Conservation (phyloP, 495 filamentous ascomycete species). For the Pseudomonodictys pantanalensis region DNA sequence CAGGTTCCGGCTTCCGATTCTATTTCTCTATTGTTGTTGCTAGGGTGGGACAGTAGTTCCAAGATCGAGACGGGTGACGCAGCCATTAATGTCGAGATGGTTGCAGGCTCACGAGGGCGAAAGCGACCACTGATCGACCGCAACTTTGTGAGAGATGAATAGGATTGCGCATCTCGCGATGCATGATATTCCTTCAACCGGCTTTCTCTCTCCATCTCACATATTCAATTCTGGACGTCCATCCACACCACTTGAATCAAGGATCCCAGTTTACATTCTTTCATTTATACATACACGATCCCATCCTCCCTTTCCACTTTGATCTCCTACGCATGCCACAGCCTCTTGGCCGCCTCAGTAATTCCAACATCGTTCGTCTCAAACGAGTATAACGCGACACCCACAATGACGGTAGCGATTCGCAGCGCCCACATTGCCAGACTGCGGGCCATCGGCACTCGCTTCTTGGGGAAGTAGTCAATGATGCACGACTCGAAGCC, state of each 20-base stretch:
- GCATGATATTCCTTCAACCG: too few relatives aligned
- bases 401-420: conserved; percentile 72
- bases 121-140: too few relatives aligned
- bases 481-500: conserved; percentile 86
- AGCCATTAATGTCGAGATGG: too few relatives aligned
- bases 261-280: not conserved
- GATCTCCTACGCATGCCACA: conserved; percentile 66
- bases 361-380: conserved; percentile 99
- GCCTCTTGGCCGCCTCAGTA: conserved; percentile 78
- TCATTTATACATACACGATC: not conserved
- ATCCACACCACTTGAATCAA: not conserved
- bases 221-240: too few relatives aligned
- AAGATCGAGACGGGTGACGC: too few relatives aligned
- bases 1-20: too few relatives aligned
- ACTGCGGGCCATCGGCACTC: conserved; percentile 64
- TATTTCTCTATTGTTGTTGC: too few relatives aligned
- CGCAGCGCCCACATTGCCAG: conserved; percentile 73
- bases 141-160: too few relatives aligned
- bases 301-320: not conserved
- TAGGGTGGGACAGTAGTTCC: too few relatives aligned
- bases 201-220: too few relatives aligned
- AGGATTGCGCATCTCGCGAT: too few relatives aligned
- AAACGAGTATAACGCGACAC: conserved; percentile 91
- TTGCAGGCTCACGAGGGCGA: too few relatives aligned
- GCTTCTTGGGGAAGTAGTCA: conserved; percentile 80